Evolutionary conservation across 305 asterid genomes (phyloP), one percentile per base, ranked within the genome.

Genomic region (Rubia peregrina): DNA sequence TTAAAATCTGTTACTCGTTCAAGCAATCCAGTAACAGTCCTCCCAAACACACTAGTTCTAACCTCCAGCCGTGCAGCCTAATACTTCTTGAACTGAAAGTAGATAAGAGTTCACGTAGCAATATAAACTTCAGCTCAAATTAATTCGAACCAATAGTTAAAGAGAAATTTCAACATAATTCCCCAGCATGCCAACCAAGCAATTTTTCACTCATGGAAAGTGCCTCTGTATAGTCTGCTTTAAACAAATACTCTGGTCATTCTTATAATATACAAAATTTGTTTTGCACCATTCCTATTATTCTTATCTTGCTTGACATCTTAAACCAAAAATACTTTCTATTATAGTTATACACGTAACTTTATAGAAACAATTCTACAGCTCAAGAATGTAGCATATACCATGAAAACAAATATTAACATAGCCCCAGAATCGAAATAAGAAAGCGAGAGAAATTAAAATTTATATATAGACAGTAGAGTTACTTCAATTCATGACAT

Each of bases 401-500:
- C 48, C 19, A 26, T 62, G 12, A 33, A 41, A 13, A 30, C 9
- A 13, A n/a, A 63, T 38, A 7, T 19, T 13, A n/a, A 61, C 7
- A 40, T 38, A 63, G 24, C 49, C 49, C 49, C 48, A 38, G 16
- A 62, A 1, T 36, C 11, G 1, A 36, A 62, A 12, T 63, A 63
- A 36, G 49, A 63, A 36, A 40, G 19, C 30, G 11, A 2, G 10
- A 33, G 6, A 17, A 17, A 11, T 17, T 8, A 33, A 19, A 62
- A 62, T 38, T 36, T 1, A 36, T 16, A 33, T 1, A 36, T 16
- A 33, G 44, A 61, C 4, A 16, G 36, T 5, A 53, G 64, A 49
- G 30, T 24, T 68, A n/a, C 40, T 21, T 41, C 9, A 55, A 75
- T 72, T 65, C 69, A 16, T 46, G 38, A 57, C 7, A 55, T 63